Evolutionary conservation across 352 stramenopile species (phyloP), one percentile per base, ranked within the genome.

Genomic region (Pythium scleroteichum): DNA sequence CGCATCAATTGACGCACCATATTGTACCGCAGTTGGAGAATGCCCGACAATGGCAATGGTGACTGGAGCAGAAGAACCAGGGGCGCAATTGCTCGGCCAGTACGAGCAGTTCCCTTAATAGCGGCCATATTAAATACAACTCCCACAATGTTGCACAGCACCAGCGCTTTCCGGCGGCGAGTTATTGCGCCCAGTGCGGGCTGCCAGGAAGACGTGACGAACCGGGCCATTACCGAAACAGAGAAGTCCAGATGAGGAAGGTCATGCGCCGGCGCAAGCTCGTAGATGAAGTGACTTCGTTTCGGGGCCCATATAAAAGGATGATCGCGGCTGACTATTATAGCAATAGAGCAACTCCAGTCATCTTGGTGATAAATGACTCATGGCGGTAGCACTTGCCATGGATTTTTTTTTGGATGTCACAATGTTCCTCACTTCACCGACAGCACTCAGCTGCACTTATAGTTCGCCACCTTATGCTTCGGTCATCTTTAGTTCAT

Each of bases 211-310:
- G 5, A 10, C 5, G 5, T 10, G 29, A 58, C 29, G 27, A 47
- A 58, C 50, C 35, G 32, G 4, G 50, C 45, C 27, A 13, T 12
- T 13, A 58, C 13, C n/a, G 50, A 58, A 24, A 58, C 50, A 16
- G 50, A 58, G 12, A 58, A 33, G 17, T 58, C 50, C 27, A 58
- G n/a, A 14, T 27, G 17, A 14, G 50, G 50, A 32, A 58, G 27
- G 17, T 32, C 24, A 38, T 58, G 32, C 6, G 50, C 50, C 17
- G 50, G 50, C n/a, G 20, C 13, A 17, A 58, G 50, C 50, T 29
- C 35, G 24, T 58, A 58, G n/a, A 52, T 24, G 10, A 35, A 35
- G 5, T 35, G 29, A 10, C 29, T 35, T 35, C 5, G 29, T 10
- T 35, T 35, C n/a, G n/a, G n/a, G n/a, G n/a, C n/a, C n/a, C n/a